Evolutionary conservation across 768 basidiomycete genomes (phyloP).

Genomic region (Panaeolus papilionaceus): DNA sequence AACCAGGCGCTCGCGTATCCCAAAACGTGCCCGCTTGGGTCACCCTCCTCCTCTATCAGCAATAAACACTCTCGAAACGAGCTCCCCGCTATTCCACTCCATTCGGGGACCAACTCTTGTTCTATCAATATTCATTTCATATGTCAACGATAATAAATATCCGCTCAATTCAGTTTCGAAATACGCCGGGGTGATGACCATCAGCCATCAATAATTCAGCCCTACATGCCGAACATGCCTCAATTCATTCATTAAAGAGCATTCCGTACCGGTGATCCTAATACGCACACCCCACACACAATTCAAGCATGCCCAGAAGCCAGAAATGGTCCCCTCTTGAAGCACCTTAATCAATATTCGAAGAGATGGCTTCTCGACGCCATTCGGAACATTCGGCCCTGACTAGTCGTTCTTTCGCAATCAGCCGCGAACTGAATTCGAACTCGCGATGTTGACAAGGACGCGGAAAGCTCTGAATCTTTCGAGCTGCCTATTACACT

Average conservation of each 20-base stretch:
- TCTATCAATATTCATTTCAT: background rate
- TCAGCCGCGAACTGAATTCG: background rate
- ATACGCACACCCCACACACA: constrained; percentile 11
- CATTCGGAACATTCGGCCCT: constrained; percentile 10
- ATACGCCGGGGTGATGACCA: constrained; percentile 4
- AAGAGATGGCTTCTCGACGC: background rate
- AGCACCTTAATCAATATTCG: constrained; percentile 5
- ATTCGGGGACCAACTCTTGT: background rate
- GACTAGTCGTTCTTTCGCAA: background rate
- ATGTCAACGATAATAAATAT: constrained; percentile 2
- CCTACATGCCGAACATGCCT: constrained; percentile 6
- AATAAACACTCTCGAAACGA: background rate
- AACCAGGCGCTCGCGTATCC: background rate
- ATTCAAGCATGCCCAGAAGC: background rate
- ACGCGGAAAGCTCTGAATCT: background rate
- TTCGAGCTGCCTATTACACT: background rate
- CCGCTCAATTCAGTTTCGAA: constrained; percentile 3
- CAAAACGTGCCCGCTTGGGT: background rate
- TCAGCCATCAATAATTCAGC: constrained; percentile 1
- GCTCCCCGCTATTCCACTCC: background rate
- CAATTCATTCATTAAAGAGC: constrained; percentile 3
- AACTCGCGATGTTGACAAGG: background rate
- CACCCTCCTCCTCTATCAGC: background rate
- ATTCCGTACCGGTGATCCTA: constrained; percentile 13
- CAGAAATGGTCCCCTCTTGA: background rate